These are phyloP conservation scores for Aspergillus flavus DNA, from an alignment of 2,329 filamentous ascomycete genomes.

Conservation along the genomic window DNA sequence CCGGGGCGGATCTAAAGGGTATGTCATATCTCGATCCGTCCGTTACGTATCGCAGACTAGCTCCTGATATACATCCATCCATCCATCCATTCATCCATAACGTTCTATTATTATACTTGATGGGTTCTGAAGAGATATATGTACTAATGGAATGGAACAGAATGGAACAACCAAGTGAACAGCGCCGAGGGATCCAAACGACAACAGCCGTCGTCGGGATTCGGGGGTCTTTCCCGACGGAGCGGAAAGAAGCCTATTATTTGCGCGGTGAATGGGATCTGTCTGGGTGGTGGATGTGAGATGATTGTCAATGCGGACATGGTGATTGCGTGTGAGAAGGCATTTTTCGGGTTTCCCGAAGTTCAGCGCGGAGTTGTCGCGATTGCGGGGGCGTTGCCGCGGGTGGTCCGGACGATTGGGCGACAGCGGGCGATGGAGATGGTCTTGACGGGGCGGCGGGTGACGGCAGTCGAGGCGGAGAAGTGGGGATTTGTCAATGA, in stretches of 20 bases:
- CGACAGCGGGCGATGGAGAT: conserved; percentile 72
- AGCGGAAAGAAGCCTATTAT: conserved; percentile 69
- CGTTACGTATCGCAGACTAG: too few relatives aligned
- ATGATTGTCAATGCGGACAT: conserved; percentile 74
- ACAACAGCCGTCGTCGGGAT: conserved; percentile 36
- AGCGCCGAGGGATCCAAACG: conserved; percentile 14
- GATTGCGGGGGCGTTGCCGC: conserved; percentile 69
- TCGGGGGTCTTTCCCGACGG: conserved; percentile 49
- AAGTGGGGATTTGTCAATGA: conserved; percentile 72
- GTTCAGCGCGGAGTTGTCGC: conserved; percentile 71
- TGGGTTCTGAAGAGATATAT: too few relatives aligned
- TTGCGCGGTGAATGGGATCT: conserved; percentile 74
- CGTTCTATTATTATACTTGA: too few relatives aligned
- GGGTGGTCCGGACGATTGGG: conserved; percentile 67
- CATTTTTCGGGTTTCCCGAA: conserved; percentile 71
- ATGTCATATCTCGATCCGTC: neutral
- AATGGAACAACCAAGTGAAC: conserved; percentile 36
- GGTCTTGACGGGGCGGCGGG: conserved; percentile 65
- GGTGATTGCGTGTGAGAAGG: conserved; percentile 59
- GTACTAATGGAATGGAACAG: conserved; percentile 15
- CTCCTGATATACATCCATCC: too few relatives aligned
- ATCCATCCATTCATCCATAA: too few relatives aligned
- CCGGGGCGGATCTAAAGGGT: conserved; percentile 50
- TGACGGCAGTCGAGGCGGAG: conserved; percentile 62
- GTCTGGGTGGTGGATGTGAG: conserved; percentile 75